Conservation (phyloP, 768 basidiomycete species). For the Hygrophorus russula region DNA sequence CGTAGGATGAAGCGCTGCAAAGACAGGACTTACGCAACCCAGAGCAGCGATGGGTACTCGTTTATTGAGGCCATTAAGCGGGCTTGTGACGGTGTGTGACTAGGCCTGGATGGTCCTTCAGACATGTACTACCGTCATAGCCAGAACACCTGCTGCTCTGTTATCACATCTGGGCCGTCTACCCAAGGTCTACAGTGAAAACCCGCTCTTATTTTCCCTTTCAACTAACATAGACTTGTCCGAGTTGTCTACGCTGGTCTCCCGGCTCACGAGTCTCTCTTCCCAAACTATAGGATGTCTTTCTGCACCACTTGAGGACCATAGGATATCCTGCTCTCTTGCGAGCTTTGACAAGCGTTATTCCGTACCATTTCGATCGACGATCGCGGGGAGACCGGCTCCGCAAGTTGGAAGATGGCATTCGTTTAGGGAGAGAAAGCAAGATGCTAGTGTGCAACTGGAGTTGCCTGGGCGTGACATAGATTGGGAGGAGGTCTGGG, state of each 20-base stretch:
- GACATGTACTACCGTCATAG: constrained; percentile 30
- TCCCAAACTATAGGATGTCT: constrained; percentile 48
- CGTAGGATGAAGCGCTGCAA: not conserved
- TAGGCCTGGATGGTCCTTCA: constrained; percentile 17
- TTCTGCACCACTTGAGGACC: constrained; percentile 30
- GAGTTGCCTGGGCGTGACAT: constrained; percentile 13
- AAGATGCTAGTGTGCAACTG: constrained; percentile 10
- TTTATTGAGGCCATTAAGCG: constrained; percentile 9
- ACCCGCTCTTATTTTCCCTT: constrained; percentile 39
- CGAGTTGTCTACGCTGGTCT: constrained; percentile 29
- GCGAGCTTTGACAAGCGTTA: constrained; percentile 35
- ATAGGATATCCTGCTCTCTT: constrained; percentile 41
- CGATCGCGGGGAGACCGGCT: constrained; percentile 44
- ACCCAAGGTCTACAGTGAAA: constrained; percentile 18
- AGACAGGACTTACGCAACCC: constrained; percentile 30
- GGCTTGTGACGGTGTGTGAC: not conserved
- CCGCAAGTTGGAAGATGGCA: constrained; percentile 68
- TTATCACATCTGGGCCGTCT: constrained; percentile 23
- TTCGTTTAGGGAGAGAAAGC: constrained; percentile 34
- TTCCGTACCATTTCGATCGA: constrained; percentile 48
- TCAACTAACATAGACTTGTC: constrained; percentile 28
- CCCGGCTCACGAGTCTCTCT: constrained; percentile 27
- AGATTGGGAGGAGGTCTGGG: constrained; percentile 47
- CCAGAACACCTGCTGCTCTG: constrained; percentile 24
- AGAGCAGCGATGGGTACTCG: constrained; percentile 29